phyloP scores from a whole-genome alignment of 1,284 basidiomycete species.

The Austropuccinia psidii region DNA sequence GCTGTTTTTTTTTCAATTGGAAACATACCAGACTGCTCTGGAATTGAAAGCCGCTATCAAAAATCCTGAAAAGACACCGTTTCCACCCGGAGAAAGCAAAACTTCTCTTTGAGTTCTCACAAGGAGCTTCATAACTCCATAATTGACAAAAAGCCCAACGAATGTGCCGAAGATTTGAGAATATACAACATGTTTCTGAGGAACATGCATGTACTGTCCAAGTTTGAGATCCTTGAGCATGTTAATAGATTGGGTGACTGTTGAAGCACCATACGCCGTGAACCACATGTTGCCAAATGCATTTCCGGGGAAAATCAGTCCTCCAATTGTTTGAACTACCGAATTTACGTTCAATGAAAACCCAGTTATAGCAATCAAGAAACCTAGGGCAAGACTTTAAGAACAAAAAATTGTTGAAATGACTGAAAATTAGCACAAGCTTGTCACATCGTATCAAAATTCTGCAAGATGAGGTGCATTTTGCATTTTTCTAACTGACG shows the following conservation, averaged over 20 bases:
- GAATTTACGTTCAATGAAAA: neutral
- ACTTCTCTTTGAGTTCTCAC: conserved; percentile 12
- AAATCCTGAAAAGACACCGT: conserved; percentile 30
- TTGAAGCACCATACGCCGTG: conserved; percentile 2
- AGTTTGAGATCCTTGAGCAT: conserved; percentile 10
- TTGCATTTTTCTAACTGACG: conserved; percentile 2
- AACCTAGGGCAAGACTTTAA: neutral
- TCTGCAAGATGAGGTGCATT: too few species aligned
- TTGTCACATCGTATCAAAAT: neutral
- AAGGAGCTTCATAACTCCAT: neutral
- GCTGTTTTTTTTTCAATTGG: neutral
- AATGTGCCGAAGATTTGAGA: neutral
- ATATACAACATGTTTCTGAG: neutral
- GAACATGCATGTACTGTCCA: conserved; percentile 6
- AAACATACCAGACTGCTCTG: neutral
- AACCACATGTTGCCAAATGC: conserved; percentile 18
- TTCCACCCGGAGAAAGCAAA: conserved; percentile 12
- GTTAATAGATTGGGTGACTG: neutral
- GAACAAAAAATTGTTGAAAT: neutral
- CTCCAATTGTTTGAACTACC: conserved; percentile 9
- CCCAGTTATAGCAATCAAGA: conserved; percentile 8
- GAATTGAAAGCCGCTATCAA: conserved; percentile 5
- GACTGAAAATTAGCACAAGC: neutral
- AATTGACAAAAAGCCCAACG: neutral
- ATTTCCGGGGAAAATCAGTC: conserved; percentile 16